Evolutionary conservation across 1,139 yeast genomes (phyloP).

Genomic region (Yamadazyma friedrichii): DNA sequence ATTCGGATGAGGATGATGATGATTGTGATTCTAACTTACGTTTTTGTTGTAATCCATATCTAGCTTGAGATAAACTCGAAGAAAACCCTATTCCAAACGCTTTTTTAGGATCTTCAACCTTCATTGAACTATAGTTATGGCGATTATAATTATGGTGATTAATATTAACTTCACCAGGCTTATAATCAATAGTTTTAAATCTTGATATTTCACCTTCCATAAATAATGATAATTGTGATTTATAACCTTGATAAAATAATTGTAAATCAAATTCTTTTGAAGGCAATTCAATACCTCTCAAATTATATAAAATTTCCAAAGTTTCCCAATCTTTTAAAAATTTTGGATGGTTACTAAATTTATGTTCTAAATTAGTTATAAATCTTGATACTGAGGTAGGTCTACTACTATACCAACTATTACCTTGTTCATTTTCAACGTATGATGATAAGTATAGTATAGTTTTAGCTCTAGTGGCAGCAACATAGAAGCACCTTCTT

Average conservation of each 20-base stretch:
- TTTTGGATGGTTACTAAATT: constrained; percentile 13
- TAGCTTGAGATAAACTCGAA: constrained; percentile 2
- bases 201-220: constrained; percentile 1
- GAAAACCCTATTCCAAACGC: constrained; percentile 5
- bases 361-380: constrained; percentile 15
- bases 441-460: constrained; percentile 38
- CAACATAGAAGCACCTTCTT: constrained; percentile 82
- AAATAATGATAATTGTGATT: constrained; percentile 13
- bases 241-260: constrained; percentile 50
- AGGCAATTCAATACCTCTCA: constrained; percentile 13
- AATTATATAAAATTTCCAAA: constrained; percentile 19
- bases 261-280: constrained; percentile 56
- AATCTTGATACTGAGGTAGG: constrained; percentile 34
- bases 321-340: constrained; percentile 19
- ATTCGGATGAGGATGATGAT: background rate
- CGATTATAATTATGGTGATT: background rate
- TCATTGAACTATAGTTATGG: background rate
- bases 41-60: constrained; percentile 1
- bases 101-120: background rate
- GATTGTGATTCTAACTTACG: background rate
- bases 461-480: constrained; percentile 75
- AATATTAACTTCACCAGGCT: background rate
- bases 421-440: constrained; percentile 16
- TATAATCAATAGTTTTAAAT: constrained; percentile 4
- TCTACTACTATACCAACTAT: constrained; percentile 19